These are phyloP conservation scores for Diutina neorugosa DNA, from an alignment of 1,139 yeast genomes.

Conservation along the genomic window DNA sequence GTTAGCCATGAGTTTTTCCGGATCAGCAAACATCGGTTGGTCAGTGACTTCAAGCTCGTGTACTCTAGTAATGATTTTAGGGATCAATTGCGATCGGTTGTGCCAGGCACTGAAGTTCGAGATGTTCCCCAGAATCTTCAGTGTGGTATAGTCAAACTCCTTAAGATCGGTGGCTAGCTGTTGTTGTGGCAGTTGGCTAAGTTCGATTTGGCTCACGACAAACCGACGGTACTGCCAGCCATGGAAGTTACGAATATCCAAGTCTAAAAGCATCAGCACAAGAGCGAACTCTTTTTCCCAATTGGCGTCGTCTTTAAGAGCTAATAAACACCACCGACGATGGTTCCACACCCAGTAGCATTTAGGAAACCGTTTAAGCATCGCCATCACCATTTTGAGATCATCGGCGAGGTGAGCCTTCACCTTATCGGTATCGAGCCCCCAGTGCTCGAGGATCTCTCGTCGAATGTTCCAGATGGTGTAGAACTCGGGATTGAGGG, in stretches of 20 bases:
- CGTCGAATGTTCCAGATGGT: constrained; percentile 87
- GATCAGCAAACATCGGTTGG: constrained; percentile 5
- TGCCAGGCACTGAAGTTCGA: constrained; percentile 97
- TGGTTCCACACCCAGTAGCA: constrained; percentile 97
- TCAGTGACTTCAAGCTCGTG: constrained; percentile 6
- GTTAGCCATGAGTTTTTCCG: constrained; percentile 27
- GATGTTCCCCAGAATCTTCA: constrained; percentile 20
- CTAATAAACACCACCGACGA: constrained; percentile 67
- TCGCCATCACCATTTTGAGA: constrained; percentile 43
- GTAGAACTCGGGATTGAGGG: constrained; percentile 75
- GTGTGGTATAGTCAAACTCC: constrained; percentile 71
- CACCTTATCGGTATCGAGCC: constrained; percentile 3
- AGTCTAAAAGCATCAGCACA: constrained; percentile 52
- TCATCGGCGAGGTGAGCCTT: constrained; percentile 43
- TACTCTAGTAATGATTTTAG: constrained; percentile 23
- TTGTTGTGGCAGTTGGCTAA: constrained; percentile 10
- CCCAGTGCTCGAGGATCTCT: constrained; percentile 39
- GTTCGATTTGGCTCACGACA: constrained; percentile 44
- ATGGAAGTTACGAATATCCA: constrained; percentile 79
- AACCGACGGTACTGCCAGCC: constrained; percentile 93
- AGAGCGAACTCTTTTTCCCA: constrained; percentile 63
- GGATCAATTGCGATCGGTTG: constrained; percentile 64
- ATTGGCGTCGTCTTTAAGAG: constrained; percentile 31
- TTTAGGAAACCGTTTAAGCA: constrained; percentile 63
- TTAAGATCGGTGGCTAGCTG: constrained; percentile 18